phyloP scores from a whole-genome alignment of 2,329 filamentous ascomycete genomes.

The Parastagonospora avenae region DNA sequence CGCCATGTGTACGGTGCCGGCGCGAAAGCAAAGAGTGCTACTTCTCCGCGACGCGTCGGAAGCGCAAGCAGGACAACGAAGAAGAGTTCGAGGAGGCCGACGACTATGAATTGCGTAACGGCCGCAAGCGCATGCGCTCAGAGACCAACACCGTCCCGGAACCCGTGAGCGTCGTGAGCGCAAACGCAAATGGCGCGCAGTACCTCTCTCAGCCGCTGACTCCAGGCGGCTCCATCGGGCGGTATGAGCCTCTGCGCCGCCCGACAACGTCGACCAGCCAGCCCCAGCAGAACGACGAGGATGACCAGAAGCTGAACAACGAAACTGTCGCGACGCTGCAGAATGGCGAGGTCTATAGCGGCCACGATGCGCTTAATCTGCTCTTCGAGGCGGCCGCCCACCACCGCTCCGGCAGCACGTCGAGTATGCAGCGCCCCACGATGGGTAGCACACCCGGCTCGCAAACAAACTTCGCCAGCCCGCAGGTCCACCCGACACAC shows the following conservation, averaged over 20 bases:
- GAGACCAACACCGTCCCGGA: conserved; percentile 40
- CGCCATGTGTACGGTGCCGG: conserved; percentile 90
- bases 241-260: conserved; percentile 68
- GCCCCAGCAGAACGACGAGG: conserved; percentile 49
- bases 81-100: conserved; percentile 52
- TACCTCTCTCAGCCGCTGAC: conserved; percentile 62
- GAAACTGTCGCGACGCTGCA: conserved; percentile 65
- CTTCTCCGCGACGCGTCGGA: conserved; percentile 92
- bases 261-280: conserved; percentile 51
- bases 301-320: conserved; percentile 64
- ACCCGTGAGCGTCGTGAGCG: conserved; percentile 22
- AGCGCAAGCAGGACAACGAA: conserved; percentile 71
- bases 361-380: conserved; percentile 89
- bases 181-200: conserved; percentile 21
- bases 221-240: conserved; percentile 68
- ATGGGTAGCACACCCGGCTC: conserved; percentile 45
- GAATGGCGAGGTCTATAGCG: conserved; percentile 77
- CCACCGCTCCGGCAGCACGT: conserved; percentile 54
- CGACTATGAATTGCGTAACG: conserved; percentile 75
- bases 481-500: conserved; percentile 31
- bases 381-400: conserved; percentile 79
- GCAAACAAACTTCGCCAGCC: conserved; percentile 42
- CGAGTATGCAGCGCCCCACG: conserved; percentile 43
- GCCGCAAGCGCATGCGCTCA: conserved; percentile 68
- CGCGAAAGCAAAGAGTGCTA: conserved; percentile 96